Conservation (phyloP, 2,329 filamentous ascomycete species). For the Xylariomycetidae sp. region DNA sequence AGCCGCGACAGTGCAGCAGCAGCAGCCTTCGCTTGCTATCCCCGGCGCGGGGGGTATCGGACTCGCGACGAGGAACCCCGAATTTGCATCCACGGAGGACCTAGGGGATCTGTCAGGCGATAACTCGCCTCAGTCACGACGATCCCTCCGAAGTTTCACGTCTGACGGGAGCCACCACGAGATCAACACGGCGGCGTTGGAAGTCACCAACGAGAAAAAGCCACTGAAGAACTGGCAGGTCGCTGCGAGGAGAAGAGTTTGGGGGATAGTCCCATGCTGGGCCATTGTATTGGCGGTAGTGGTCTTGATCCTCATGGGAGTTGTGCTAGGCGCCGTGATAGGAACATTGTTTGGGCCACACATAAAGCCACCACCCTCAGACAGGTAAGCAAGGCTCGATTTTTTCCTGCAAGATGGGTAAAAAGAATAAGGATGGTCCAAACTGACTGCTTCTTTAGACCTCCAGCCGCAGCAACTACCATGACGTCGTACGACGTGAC, state of each 20-base stretch:
- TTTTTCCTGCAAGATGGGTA: too few relatives aligned
- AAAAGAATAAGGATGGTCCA: too few relatives aligned
- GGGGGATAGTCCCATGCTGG: constrained; percentile 59
- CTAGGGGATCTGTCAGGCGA: constrained; percentile 35
- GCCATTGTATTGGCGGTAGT: constrained; percentile 47
- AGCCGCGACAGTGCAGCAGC: not conserved
- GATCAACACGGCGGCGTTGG: constrained; percentile 46
- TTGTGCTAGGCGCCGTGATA: constrained; percentile 54
- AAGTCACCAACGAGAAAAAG: constrained; percentile 42
- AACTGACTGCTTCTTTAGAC: constrained; percentile 7
- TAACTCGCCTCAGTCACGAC: constrained; percentile 42
- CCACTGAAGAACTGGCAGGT: constrained; percentile 47
- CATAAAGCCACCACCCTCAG: constrained; percentile 11
- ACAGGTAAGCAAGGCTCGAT: too few relatives aligned
- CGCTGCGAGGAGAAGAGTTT: constrained; percentile 50
- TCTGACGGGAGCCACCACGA: constrained; percentile 50
- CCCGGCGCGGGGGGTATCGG: constrained; percentile 59
- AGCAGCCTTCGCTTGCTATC: constrained; percentile 28
- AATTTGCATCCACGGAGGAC: constrained; percentile 56
- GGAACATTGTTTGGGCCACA: constrained; percentile 38
- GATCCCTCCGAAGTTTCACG: constrained; percentile 47
- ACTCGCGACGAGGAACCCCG: constrained; percentile 56
- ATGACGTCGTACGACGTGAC: constrained; percentile 44
- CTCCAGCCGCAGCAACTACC: constrained; percentile 8
- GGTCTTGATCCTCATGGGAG: constrained; percentile 47